Base-by-base conservation (phyloP, 2,329 filamentous ascomycete species). In the Botrytis byssoidea region DNA sequence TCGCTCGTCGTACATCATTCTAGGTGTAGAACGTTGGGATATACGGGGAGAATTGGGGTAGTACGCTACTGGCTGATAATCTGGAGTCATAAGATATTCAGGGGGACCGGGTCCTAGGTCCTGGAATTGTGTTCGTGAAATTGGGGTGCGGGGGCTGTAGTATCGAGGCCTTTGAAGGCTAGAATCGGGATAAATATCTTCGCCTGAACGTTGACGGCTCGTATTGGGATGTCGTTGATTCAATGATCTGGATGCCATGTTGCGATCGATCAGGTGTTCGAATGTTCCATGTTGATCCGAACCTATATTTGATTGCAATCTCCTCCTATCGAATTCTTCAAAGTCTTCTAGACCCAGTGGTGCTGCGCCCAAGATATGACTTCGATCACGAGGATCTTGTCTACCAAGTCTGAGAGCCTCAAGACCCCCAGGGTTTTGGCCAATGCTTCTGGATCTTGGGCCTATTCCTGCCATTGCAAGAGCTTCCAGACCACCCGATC, bases 1-100 rank as follows among this genome's bases (percentile, higher is more conserved):
- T 29, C n/a, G 51, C n/a, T 18, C 69, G n/a, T 55, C n/a, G 32
- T 55, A 71, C 44, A 71, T 66, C 44, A 71, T 66, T 51, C 57
- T 9, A 22, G 69, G 44, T n/a, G 42, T 71, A 35, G 44, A 51
- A 32, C n/a, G 44, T 16, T 51, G 59, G 40, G 69, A 25, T 18
- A 35, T 25, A 7, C 35, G 69, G 14, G 69, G 44, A 25, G 61
- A 66, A 20, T 65, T 42, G 16, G 46, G 37, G n/a, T 69, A 57
- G 42, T 57, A 57, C 42, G 22, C n/a, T 3, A n/a, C n/a, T 20
- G 37, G 35, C 18, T 57, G 48, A 57, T 69, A n/a, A 9, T 59
- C 25, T 22, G 66, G 51, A 10, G 32, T 25, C 22, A 32, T 68
- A 10, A 16, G 16, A 18, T 57, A 55, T 42, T 42, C 66, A 4